Base-by-base conservation (phyloP, 768 basidiomycete genomes). In the Mycena latifolia region DNA sequence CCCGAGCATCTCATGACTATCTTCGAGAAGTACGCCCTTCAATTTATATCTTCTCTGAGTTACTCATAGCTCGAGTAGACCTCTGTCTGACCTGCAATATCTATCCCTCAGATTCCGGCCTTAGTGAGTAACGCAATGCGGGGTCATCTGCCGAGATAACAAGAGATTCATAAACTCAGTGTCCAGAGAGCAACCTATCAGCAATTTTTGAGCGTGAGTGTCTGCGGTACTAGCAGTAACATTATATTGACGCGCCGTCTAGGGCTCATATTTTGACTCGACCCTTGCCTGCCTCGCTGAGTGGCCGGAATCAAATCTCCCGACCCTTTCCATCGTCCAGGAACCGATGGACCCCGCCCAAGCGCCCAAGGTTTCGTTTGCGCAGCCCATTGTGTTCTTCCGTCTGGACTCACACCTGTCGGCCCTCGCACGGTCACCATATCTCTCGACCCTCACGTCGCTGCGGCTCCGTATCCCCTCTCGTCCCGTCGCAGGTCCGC, bases 341-440 rank as follows among this genome's bases (percentile, higher is more conserved):
- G 92, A 92, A 66, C 84, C 88, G 2, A 76, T 88, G 5, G 81
- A 85, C 41, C 73, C 80, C 1, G 76, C 79, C 29, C 73, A 81
- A 35, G 67, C 64, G 6, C 69, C 69, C n/a, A 71, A 73, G 46
- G 76, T 74, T 46, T 71, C 78, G 37, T 92, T 92, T 66, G 96
- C 95, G 1, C 96, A 97, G 72, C 96, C 96, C 1, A 84, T 98
- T 67, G 93, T 95, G 3, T 94, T 96, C 78, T 92, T 92, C 75
- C 85, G 84, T 45, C 80, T 97, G 60, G 86, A 90, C 39, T 75
- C 82, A 41, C 70, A 88, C 37, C 64, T 86, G 27, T 72, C 82
- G 5, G 64, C 71, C 11, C 77, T 96, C 55, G 63, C 84, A 5
- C 80, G 76, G 51, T 82, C 83, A 10, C 78, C 83, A 0, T 74